A percentile compares a stretch with the other conserved stretches of the same genome.
Conservation (phyloP, 108 stramenopile species). For the Cyclotella kingstonii region DNA sequence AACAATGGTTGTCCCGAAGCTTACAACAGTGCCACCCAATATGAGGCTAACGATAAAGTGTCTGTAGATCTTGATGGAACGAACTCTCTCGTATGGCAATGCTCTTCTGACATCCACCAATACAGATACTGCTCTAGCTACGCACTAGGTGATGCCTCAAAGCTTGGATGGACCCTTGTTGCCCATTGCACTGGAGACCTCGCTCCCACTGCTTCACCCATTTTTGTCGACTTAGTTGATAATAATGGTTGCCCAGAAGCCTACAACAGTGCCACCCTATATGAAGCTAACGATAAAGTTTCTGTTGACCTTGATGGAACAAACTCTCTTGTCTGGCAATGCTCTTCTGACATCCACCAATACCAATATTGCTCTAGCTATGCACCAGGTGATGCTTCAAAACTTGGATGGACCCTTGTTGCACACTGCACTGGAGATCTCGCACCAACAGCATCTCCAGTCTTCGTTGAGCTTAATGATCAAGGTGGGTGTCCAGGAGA, state of each 20-base stretch:
- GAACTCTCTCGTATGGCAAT: neutral
- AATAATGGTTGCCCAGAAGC: constrained; percentile 1
- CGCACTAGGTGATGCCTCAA: neutral
- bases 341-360: no score
- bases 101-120: constrained; percentile 3
- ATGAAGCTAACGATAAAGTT: constrained; percentile 4
- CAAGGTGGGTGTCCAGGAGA: constrained; percentile 8
- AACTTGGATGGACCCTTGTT: neutral
- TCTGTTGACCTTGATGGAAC: neutral
- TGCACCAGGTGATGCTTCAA: neutral
- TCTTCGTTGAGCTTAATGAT: constrained; percentile 3
- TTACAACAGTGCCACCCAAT: neutral
- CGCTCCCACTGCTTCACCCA: neutral
- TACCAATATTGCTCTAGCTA: neutral
- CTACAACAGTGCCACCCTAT: neutral
- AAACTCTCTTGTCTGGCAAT: neutral
- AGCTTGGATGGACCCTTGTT: constrained; percentile 1
- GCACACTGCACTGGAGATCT: constrained; percentile 1
- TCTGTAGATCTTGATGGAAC: neutral
- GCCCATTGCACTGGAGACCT: neutral
- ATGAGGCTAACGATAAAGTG: constrained; percentile 7
- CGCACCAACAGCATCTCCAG: constrained; percentile 3
- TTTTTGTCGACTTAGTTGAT: neutral
- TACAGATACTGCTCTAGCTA: neutral
- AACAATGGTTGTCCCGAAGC: constrained; percentile 7